Percentiles rank a stretch among this genome's conserved stretches.
phyloP scores from a whole-genome alignment of 352 stramenopile genomes.

The Pilasporangium apinafurcum region DNA sequence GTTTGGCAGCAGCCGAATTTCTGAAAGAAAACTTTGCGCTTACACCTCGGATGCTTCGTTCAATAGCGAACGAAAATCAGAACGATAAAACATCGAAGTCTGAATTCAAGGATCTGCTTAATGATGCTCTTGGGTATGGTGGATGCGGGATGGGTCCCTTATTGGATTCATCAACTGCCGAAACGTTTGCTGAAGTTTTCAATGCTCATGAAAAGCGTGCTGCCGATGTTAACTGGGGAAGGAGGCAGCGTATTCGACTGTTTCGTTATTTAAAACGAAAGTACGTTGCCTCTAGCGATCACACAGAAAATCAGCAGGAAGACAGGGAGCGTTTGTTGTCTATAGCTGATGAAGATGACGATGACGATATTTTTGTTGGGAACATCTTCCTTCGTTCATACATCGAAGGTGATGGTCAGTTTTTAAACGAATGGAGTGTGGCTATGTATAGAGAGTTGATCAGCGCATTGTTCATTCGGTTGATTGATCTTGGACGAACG shows the following conservation, averaged over 20 bases:
- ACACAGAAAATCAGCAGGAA: slow-evolving; percentile 20
- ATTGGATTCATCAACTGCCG: slow-evolving; percentile 30
- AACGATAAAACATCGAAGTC: slow-evolving; percentile 15
- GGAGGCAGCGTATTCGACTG: slow-evolving; percentile 40
- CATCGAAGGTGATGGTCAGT: slow-evolving; percentile 72
- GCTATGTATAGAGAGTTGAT: slow-evolving; percentile 69
- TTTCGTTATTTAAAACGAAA: slow-evolving; percentile 65
- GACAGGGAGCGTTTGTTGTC: slow-evolving; percentile 12
- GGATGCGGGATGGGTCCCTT: slow-evolving; percentile 66
- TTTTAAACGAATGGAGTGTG: slow-evolving; percentile 66
- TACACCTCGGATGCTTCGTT: not conserved
- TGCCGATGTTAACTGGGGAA: slow-evolving; percentile 73
- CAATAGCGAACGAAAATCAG: not conserved
- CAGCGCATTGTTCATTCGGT: slow-evolving; percentile 47
- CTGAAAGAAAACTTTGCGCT: slow-evolving; percentile 49
- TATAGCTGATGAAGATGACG: slow-evolving; percentile 17
- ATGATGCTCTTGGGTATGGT: slow-evolving; percentile 59
- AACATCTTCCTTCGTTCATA: slow-evolving; percentile 82
- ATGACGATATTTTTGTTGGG: slow-evolving; percentile 65
- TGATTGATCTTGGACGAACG: slow-evolving; percentile 38
- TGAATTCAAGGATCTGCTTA: slow-evolving; percentile 56
- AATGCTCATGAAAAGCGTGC: slow-evolving; percentile 64
- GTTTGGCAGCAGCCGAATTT: slow-evolving; percentile 59
- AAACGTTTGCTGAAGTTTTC: slow-evolving; percentile 57
- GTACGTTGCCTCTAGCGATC: slow-evolving; percentile 26